phyloP scores from a whole-genome alignment of 2,329 filamentous ascomycete genomes.

The Apiospora malaysiana region DNA sequence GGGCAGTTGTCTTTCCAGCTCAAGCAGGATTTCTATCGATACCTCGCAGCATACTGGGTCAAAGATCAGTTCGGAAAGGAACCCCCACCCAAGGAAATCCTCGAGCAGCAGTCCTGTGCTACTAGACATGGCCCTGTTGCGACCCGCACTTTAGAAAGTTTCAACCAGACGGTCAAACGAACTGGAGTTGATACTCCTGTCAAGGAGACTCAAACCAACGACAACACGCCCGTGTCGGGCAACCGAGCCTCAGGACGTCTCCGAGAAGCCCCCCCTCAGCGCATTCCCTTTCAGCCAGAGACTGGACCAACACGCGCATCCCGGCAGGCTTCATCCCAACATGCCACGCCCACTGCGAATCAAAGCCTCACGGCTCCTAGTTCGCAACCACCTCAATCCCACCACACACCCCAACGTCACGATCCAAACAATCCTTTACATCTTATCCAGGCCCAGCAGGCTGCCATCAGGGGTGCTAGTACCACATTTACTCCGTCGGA shows the following conservation, averaged over 20 bases:
- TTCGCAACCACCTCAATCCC: constrained; percentile 34
- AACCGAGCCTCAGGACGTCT: constrained; percentile 68
- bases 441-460: constrained; percentile 40
- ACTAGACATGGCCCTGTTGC: constrained; percentile 84
- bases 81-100: constrained; percentile 84
- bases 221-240: constrained; percentile 55
- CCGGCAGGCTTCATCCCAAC: constrained; percentile 59
- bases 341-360: constrained; percentile 37
- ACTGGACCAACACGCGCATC: constrained; percentile 68
- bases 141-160: constrained; percentile 80
- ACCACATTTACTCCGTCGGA: constrained; percentile 58
- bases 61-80: constrained; percentile 77
- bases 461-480: constrained; percentile 43
- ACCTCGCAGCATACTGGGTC: constrained; percentile 87
- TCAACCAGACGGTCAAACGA: constrained; percentile 56
- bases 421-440: constrained; percentile 39
- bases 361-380: constrained; percentile 33
- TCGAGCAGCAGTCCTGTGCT: constrained; percentile 77
- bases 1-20: constrained; percentile 84
- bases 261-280: constrained; percentile 82
- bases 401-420: constrained; percentile 35
- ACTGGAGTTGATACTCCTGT: constrained; percentile 65
- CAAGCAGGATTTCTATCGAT: constrained; percentile 90
- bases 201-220: constrained; percentile 63
- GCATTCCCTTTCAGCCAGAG: constrained; percentile 85